phyloP scores from a whole-genome alignment of 2,329 filamentous ascomycete genomes.

The Penicillium glabrum region DNA sequence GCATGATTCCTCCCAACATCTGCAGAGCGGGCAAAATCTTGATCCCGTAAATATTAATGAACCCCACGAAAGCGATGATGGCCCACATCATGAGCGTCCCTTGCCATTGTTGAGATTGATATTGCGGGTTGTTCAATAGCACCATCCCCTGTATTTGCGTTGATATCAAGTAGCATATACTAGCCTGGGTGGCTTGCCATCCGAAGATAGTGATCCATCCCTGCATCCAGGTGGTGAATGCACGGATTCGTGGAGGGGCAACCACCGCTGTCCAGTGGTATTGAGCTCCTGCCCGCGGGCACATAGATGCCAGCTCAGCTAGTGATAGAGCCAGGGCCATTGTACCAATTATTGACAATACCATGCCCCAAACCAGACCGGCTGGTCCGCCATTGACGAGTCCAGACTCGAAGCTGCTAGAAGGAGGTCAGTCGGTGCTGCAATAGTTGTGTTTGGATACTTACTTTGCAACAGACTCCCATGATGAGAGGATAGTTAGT shows the following conservation, averaged over 20 bases:
- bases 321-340: conserved; percentile 30
- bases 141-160: conserved; percentile 33
- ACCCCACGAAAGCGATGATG: conserved; percentile 29
- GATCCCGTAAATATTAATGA: conserved; percentile 35
- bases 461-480: conserved; percentile 16
- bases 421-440: background rate
- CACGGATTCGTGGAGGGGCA: conserved; percentile 27
- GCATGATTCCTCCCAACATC: conserved; percentile 27
- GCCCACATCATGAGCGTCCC: conserved; percentile 40
- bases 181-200: conserved; percentile 39
- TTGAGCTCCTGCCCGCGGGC: conserved; percentile 43
- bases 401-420: conserved; percentile 16
- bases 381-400: conserved; percentile 25
- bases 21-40: conserved; percentile 31
- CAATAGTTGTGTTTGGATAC: background rate
- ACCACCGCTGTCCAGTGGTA: conserved; percentile 45
- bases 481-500: conserved; percentile 14
- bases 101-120: conserved; percentile 41
- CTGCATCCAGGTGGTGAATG: conserved; percentile 34
- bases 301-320: conserved; percentile 43
- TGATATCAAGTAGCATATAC: conserved; percentile 31
- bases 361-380: conserved; percentile 26
- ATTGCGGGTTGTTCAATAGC: conserved; percentile 30
- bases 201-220: conserved; percentile 39
- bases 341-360: conserved; percentile 26